Evolutionary conservation across 2,329 filamentous ascomycete species (phyloP), one percentile per base, ranked within the genome.

Genomic region (Arachnomyces sp.): DNA sequence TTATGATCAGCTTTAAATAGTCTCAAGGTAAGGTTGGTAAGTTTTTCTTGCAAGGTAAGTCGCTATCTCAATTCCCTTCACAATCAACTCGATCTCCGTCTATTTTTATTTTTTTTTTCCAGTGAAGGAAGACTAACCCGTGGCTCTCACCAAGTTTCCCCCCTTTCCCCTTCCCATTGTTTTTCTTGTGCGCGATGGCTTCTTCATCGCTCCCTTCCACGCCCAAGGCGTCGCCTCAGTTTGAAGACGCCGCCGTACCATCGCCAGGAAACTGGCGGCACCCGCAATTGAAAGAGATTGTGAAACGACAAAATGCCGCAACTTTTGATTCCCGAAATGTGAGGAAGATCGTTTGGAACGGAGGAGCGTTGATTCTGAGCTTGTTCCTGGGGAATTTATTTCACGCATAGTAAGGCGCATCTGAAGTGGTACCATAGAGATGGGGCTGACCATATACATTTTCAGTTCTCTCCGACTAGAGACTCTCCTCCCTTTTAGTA

Each of bases 201-300:
- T 54, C 56, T 13, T 45, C 48, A 44, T 49, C 57, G 11, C 46
- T 49, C 55, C 75, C 49, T 46, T 73, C 57, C 57, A 72, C 61
- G 9, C 65, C 64, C 28, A 61, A 54, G 45, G 52, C 57, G 28
- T 51, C 59, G 34, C 46, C 51, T 12, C 44, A 51, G 36, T 38
- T 49, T 34, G 55, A 54, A 38, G 29, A 44, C 15, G 35, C 43
- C 9, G 33, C 50, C 36, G 57, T 56, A 7, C 60, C 59, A 13
- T 68, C 66, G 6, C 68, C 86, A 5, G 89, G 90, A 40, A 86
- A 82, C 57, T 98, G 92, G 90, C 78, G 81, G 56, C 92, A 98
- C 61, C 92, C 92, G 28, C 80, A 83, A 47, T 74, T 95, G 49
- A 76, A 87, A 54, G 90, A 96, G 65, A 93, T 98, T 58, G 80